Percentiles rank a stretch among this genome's conserved stretches.
Conservation (phyloP, 495 filamentous ascomycete genomes). For the Penicillium canescens region DNA sequence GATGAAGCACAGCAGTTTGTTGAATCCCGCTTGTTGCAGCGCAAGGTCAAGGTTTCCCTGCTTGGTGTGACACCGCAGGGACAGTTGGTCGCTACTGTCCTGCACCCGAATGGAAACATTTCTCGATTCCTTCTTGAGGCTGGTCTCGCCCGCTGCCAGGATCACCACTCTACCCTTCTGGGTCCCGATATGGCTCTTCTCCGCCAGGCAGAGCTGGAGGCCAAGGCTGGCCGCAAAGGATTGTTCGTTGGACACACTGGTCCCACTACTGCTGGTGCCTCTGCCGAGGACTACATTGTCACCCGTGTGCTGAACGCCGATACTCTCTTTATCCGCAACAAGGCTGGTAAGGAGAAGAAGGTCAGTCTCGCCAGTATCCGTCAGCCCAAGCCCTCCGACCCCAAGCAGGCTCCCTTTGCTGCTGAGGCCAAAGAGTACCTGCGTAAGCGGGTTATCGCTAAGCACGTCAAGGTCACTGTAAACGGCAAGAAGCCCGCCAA, state of each 20-base stretch:
- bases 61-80: constrained; percentile 85
- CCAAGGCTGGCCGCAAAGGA: constrained; percentile 70
- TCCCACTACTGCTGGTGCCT: constrained; percentile 50
- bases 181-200: constrained; percentile 82
- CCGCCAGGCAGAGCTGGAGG: constrained; percentile 83
- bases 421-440: constrained; percentile 96
- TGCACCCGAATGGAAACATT: constrained; percentile 89
- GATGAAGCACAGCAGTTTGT: constrained; percentile 84
- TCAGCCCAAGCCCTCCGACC: constrained; percentile 81
- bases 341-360: constrained; percentile 81
- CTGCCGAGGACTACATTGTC: constrained; percentile 76
- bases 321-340: constrained; percentile 80
- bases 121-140: constrained; percentile 83
- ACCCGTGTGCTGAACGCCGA: constrained; percentile 86
- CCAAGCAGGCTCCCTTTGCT: constrained; percentile 79
- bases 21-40: constrained; percentile 80
- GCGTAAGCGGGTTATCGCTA: constrained; percentile 91
- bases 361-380: constrained; percentile 90
- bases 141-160: constrained; percentile 87
- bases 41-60: constrained; percentile 75
- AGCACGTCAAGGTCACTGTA: constrained; percentile 82
- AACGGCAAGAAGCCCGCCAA: constrained; percentile 89
- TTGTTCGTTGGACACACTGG: constrained; percentile 77
- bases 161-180: constrained; percentile 89
- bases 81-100: constrained; percentile 75